Conservation (phyloP, 2,329 filamentous ascomycete species). For the Ophiostoma novo-ulmi region DNA sequence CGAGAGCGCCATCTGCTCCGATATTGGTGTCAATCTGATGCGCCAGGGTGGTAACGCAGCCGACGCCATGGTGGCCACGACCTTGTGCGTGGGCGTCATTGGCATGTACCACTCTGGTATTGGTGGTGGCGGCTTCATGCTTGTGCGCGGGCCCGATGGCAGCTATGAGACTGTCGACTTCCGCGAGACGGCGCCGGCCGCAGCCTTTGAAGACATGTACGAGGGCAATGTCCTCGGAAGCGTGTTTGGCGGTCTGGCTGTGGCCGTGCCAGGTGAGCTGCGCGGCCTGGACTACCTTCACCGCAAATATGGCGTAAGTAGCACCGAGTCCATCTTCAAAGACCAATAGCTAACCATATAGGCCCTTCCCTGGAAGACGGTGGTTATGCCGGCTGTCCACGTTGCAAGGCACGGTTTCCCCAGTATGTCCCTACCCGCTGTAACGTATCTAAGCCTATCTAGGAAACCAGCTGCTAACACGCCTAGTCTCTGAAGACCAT, state of each 20-base stretch:
- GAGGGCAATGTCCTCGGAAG: constrained; percentile 62
- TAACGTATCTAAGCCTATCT: not conserved
- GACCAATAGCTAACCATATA: constrained; percentile 28
- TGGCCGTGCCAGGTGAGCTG: constrained; percentile 68
- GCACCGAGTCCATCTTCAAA: not conserved
- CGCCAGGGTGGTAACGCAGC: constrained; percentile 63
- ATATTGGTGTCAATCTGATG: constrained; percentile 61
- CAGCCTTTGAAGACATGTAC: constrained; percentile 82
- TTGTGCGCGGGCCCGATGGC: constrained; percentile 68
- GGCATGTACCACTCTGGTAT: constrained; percentile 78
- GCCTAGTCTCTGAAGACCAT: constrained; percentile 62
- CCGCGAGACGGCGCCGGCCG: constrained; percentile 77
- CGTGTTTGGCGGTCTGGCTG: constrained; percentile 66
- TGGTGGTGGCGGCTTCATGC: constrained; percentile 85
- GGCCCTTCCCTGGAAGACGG: constrained; percentile 60
- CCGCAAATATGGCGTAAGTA: constrained; percentile 57
- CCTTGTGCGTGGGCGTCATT: constrained; percentile 69
- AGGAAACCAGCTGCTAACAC: not conserved
- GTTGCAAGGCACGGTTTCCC: constrained; percentile 69
- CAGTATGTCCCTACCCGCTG: constrained; percentile 32
- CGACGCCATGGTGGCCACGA: constrained; percentile 68
- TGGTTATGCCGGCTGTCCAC: constrained; percentile 68
- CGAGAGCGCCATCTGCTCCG: constrained; percentile 63
- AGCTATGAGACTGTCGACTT: constrained; percentile 85
- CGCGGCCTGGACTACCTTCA: constrained; percentile 77